Evolutionary conservation across 164 flowering plant species (phyloP).

Genomic region (Platanus orientalis): DNA sequence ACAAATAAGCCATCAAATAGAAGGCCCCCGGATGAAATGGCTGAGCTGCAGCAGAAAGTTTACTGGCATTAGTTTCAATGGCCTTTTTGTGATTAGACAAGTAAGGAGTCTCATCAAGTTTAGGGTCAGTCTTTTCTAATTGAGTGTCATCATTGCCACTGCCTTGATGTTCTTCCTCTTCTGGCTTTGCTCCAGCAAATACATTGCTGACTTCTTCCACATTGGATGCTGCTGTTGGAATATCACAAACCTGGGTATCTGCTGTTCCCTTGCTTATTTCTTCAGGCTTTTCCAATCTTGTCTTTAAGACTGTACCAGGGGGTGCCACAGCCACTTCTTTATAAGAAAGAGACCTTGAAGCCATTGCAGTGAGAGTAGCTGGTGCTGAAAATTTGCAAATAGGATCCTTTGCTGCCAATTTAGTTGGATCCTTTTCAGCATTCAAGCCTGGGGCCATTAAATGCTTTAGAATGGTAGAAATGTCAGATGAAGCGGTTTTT

Average conservation of each 20-base stretch:
- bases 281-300: constrained; percentile 39
- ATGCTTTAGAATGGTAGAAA: constrained; percentile 26
- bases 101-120: constrained; percentile 24
- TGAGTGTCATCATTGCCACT: constrained; percentile 24
- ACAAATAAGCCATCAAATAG: constrained; percentile 28
- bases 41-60: constrained; percentile 86
- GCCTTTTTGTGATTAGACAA: constrained; percentile 25
- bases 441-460: constrained; percentile 17
- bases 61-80: constrained; percentile 49
- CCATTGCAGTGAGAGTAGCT: constrained; percentile 34
- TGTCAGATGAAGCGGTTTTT: constrained; percentile 23
- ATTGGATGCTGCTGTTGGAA: constrained; percentile 21
- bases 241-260: constrained; percentile 17
- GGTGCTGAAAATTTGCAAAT: constrained; percentile 24
- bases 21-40: constrained; percentile 68
- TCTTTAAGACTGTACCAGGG: constrained; percentile 73
- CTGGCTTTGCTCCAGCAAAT: constrained; percentile 14
- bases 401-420: constrained; percentile 26
- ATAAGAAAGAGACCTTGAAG: constrained; percentile 73
- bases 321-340: constrained; percentile 88
- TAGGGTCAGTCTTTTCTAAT: constrained; percentile 21
- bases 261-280: constrained; percentile 26
- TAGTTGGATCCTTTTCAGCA: constrained; percentile 27
- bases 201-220: constrained; percentile 22
- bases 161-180: constrained; percentile 23